Base-by-base conservation (phyloP, 176 grass and related monocot species). In the Tillandsia leiboldiana region DNA sequence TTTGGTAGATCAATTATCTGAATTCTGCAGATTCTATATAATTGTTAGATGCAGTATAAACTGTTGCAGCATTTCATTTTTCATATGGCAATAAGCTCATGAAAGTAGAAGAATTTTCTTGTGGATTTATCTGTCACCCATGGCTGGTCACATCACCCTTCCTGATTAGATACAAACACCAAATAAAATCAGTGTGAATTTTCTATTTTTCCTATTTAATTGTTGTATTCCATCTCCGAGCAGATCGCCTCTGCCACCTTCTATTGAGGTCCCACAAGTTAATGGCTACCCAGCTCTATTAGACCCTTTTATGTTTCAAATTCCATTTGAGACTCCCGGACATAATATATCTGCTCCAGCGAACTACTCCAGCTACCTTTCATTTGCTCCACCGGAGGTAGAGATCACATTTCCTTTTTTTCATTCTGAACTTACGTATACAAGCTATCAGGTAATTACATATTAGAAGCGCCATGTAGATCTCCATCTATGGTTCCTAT, bases 341-440 rank as follows among this genome's bases (percentile, higher is more conserved):
- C 65, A 65, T 50, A 76, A 75, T 50, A 78, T 66, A 69, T 83
- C 86, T 20, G 77, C 50, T 81, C 51, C 26, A 22, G 66, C 74
- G 49, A 80, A 65, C 65, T 48, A 87, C 53, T 75, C 73, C 15
- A 97, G 94, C 51, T 97, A 97, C 72, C 89, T 97, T 77, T 97
- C 94, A 5, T 97, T 92, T 83, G 79, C 94, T 56, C 94, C 89
- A 52, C 94, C 94, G 53, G 94, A 97, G 89, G 33, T 61, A 66
- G 48, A 75, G 33, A 14, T 13, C 48, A 48, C 10, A 7, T 24
- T 20, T 9, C 12, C 62, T 10, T 48, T 62, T 10, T 63, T 8
- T 26, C 49, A 12, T 7, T 12, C 9, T 9, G 28, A 14, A 13
- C 20, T 71, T 15, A 14, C 2, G 4, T 56, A 15, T 14, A 2